Conservation (phyloP, 2,329 filamentous ascomycete genomes). For the Neofusicoccum umdonicola region DNA sequence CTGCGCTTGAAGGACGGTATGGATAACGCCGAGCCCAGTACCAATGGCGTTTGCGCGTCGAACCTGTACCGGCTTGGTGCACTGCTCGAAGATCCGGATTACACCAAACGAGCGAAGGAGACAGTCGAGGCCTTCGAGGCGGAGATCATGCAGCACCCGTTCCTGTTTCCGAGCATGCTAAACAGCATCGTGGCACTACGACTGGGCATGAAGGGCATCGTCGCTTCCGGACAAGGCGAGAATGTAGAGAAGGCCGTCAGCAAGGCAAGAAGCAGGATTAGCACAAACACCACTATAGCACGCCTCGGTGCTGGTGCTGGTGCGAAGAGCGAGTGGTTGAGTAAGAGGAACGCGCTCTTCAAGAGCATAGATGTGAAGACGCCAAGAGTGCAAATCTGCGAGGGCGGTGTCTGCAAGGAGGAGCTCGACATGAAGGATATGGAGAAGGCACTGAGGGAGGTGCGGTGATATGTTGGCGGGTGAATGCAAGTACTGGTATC, state of each 20-base stretch:
- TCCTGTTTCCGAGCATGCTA: constrained; percentile 82
- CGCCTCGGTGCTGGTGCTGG: constrained; percentile 27
- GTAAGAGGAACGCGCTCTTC: constrained; percentile 49
- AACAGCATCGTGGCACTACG: constrained; percentile 71
- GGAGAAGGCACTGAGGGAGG: constrained; percentile 18
- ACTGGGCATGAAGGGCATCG: constrained; percentile 63
- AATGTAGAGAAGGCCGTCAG: constrained; percentile 42
- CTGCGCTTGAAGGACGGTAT: constrained; percentile 93
- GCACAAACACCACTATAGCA: constrained; percentile 22
- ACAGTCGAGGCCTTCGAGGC: constrained; percentile 85
- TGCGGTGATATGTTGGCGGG: constrained; percentile 1
- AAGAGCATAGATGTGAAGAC: constrained; percentile 39
- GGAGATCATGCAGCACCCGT: constrained; percentile 89
- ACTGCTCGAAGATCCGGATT: constrained; percentile 64
- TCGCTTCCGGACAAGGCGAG: constrained; percentile 50
- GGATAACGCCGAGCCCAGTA: constrained; percentile 85
- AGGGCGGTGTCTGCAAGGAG: constrained; percentile 44
- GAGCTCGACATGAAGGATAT: constrained; percentile 35
- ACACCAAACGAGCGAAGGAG: constrained; percentile 64
- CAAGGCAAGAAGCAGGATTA: constrained; percentile 41
- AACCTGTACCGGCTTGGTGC: constrained; percentile 81
- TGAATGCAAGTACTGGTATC: neutral
- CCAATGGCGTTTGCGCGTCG: constrained; percentile 80
- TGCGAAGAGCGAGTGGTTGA: constrained; percentile 48
- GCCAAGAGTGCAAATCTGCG: constrained; percentile 38